Conservation (phyloP, 2,329 filamentous ascomycete genomes). For the Pseudogymnoascus sp. region DNA sequence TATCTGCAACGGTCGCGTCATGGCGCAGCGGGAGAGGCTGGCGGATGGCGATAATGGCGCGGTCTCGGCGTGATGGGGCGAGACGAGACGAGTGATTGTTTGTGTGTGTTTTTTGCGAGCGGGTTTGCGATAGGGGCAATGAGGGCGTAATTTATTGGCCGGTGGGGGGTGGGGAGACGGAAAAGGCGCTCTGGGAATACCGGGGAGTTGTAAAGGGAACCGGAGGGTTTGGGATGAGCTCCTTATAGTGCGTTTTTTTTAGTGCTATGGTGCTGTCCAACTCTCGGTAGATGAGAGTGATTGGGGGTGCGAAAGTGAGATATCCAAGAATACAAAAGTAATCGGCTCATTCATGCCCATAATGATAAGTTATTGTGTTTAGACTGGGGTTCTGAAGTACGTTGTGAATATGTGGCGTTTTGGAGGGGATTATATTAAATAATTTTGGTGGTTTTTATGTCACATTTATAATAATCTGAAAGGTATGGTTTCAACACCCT, state of each 20-base stretch:
- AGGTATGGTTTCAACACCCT: not conserved
- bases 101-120: not conserved
- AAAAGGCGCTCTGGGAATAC: not conserved
- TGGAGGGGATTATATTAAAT: no score
- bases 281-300: not conserved
- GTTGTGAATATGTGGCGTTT: no score
- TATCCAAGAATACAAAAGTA: conserved; percentile 2
- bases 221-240: not conserved
- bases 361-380: not conserved
- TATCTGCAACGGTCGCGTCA: conserved; percentile 59
- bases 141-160: not conserved
- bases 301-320: not conserved
- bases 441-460: not conserved
- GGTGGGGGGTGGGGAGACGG: not conserved
- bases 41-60: conserved; percentile 18
- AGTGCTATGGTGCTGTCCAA: not conserved
- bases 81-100: not conserved
- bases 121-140: not conserved
- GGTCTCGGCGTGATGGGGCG: not conserved
- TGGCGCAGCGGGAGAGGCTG: conserved; percentile 52
- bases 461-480: not conserved
- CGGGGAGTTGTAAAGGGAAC: not conserved
- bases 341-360: not conserved
- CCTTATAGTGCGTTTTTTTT: not conserved
- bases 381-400: no score